Evolutionary conservation across 306 rosid species (phyloP), one percentile per base, ranked within the genome.

Genomic region (Spatholobus suberectus): DNA sequence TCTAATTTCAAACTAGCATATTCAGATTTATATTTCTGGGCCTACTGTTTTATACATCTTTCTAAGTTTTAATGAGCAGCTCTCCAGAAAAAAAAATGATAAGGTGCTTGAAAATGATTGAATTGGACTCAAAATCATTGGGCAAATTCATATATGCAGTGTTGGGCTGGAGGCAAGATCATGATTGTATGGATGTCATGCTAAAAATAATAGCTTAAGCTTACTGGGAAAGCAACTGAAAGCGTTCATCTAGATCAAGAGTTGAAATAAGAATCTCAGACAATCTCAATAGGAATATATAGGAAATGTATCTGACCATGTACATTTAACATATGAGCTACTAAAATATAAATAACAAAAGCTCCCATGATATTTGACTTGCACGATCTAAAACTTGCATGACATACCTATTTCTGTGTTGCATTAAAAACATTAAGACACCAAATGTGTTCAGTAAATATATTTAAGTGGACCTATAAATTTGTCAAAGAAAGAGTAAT

Each of bases 221-320:
- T 44, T 77, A 65, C 23, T 32, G 52, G 49, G 38, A 49, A 55
- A 18, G 23, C 52, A 55, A 37, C 79, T 57, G 43, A 75, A 24
- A 37, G 21, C 4, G 3, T 37, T 37, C 40, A 75, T 23, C 37
- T 23, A 57, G 5, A 37, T 52, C 51, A 34, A 35, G 69, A 27
- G 41, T 62, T 29, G 5, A 61, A 61, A 43, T 27, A 76, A 76
- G 72, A 76, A 59, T 76, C 41, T 40, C 29, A 17, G 71, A 40
- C 44, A 40, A 21, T 40, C 38, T 20, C 23, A 37, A 55, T 34
- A 11, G 7, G 13, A 61, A 32, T 44, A 27, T 62, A 41, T 8
- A 41, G 24, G 37, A 40, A 76, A 57, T 21, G 26, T 6, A 32
- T 73, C 70, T 26, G 24, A 43, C 4, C 68, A 8, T 34, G 62